phyloP scores from a whole-genome alignment of 2,329 filamentous ascomycete species.

The Aspergillus thermomutatus region DNA sequence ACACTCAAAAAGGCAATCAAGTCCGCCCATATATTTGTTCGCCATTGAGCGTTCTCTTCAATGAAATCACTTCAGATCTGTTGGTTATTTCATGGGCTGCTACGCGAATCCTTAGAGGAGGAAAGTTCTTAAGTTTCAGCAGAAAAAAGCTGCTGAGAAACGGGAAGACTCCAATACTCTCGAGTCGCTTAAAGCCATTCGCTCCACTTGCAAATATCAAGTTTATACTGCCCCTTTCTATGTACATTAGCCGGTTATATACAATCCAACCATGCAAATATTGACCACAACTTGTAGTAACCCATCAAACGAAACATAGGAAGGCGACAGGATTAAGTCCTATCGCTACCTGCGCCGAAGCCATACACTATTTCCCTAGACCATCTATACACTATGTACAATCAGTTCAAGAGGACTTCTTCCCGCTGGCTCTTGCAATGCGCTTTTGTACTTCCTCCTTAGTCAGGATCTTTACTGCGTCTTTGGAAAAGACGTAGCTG shows the following conservation, averaged over 20 bases:
- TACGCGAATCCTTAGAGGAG: no score
- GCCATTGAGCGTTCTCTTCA: not conserved
- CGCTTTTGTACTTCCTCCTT: conserved; percentile 41
- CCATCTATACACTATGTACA: not conserved
- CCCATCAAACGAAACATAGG: not conserved
- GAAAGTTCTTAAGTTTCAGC: no score
- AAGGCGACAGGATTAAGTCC: no score
- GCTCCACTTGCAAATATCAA: not conserved
- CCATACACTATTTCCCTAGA: not conserved
- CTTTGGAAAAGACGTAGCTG: conserved; percentile 86
- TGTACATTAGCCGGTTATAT: not conserved
- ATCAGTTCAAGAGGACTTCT: conserved; percentile 13
- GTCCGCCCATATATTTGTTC: not conserved
- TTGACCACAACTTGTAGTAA: not conserved
- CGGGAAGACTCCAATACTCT: no score
- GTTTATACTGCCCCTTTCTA: not conserved
- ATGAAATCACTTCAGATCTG: not conserved
- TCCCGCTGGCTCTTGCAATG: conserved; percentile 28
- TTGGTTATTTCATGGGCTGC: not conserved
- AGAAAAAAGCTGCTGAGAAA: not conserved
- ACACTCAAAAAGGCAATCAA: not conserved
- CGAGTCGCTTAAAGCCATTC: not conserved
- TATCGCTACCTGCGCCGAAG: not conserved
- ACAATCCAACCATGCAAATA: conserved; percentile 1
- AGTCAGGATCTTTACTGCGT: conserved; percentile 81